Evolutionary conservation across 768 basidiomycete species (phyloP).

Genomic region (Filobasidium floriforme): DNA sequence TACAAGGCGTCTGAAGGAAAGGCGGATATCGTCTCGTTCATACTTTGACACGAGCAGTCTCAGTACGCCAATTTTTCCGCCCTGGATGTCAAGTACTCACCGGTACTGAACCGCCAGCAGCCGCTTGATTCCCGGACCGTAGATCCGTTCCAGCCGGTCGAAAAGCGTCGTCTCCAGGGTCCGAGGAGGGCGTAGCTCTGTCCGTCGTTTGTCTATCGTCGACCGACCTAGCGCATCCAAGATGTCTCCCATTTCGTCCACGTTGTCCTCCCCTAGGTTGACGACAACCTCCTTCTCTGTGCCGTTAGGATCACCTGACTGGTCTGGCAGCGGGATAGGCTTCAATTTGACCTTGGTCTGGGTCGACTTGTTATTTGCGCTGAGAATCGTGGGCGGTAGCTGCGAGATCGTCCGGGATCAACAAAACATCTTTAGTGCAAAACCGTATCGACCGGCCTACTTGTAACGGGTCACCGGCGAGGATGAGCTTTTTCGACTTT

Average conservation of each 20-base stretch:
- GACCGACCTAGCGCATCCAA: constrained; percentile 8
- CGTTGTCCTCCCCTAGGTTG: background rate
- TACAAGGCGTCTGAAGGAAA: constrained; percentile 84
- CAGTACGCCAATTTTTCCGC: too few species aligned
- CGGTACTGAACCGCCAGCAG: constrained; percentile 83
- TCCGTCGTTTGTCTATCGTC: constrained; percentile 18
- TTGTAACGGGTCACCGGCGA: constrained; percentile 89
- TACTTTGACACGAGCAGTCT: too few species aligned
- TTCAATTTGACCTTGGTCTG: constrained; percentile 29
- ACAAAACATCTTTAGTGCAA: background rate
- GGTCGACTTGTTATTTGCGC: constrained; percentile 49
- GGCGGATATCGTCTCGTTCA: constrained; percentile 75
- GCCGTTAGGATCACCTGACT: background rate
- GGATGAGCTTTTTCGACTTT: constrained; percentile 77
- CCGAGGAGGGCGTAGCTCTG: constrained; percentile 48
- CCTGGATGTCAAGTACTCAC: too few species aligned
- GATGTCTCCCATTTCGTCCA: background rate
- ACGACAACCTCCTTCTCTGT: background rate
- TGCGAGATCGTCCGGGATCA: constrained; percentile 37
- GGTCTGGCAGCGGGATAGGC: constrained; percentile 1
- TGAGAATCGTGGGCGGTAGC: constrained; percentile 84
- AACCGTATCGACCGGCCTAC: constrained; percentile 18
- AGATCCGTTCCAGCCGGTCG: constrained; percentile 81
- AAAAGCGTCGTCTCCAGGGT: constrained; percentile 85
- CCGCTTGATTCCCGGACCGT: constrained; percentile 70